Base-by-base conservation (phyloP, 129 eudicot species). In the Escallonia rubra region DNA sequence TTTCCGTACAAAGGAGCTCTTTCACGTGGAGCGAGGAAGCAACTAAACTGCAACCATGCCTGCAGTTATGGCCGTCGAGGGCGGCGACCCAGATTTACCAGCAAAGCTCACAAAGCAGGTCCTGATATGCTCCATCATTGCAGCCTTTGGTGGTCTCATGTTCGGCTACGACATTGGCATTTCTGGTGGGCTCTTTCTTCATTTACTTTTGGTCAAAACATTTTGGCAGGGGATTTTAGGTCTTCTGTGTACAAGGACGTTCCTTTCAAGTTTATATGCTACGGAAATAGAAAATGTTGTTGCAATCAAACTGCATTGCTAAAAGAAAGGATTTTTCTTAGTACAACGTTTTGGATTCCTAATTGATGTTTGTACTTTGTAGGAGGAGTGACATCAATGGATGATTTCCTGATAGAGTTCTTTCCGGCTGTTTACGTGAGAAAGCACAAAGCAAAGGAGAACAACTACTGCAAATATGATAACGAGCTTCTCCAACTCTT, bases 341-440 rank as follows among this genome's bases (percentile, higher is more conserved):
- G 34, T 23, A 23, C 34, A 23, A 23, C 1, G 34, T 23, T 23
- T 23, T 23, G 34, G 34, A 23, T 23, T 23, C 34, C 57, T 68
- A 53, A 0, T 61, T 58, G 4, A 46, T 40, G 5, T 61, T 59
- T 13, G 66, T 23, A 16, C 45, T 41, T 62, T 64, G 66, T 65
- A 82, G 96, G 92, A 13, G 90, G 96, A 40, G 92, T 89, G 62
- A 85, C 87, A 10, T 78, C 87, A 0, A 89, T 85, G 96, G 96
- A 85, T 71, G 81, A 61, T 61, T 85, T 85, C 68, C 74, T 89
- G 70, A 8, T 40, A 68, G 71, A 81, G 64, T 89, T 89, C 54
- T 89, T 89, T 59, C 92, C 89, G 0, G 12, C 2, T 1, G 96
- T 89, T 12, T 80, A 73, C 62, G 69, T 3, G 6, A 85, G 63